Evolutionary conservation across 768 basidiomycete genomes (phyloP).

Genomic region (Lentinus brumalis): DNA sequence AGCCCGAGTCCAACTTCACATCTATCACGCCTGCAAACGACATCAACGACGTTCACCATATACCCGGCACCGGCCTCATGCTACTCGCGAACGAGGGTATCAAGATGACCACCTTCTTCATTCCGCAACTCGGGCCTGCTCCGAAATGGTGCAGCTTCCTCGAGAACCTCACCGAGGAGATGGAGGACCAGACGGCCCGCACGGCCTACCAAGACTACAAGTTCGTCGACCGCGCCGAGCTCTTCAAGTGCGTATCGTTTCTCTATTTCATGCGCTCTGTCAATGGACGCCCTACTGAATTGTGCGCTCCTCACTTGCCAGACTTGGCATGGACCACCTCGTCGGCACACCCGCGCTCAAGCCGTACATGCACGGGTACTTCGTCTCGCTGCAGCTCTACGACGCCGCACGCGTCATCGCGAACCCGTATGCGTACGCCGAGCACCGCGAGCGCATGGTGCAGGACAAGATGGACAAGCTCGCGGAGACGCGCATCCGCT

Average conservation of each 20-base stretch:
- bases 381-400: slow-evolving; percentile 93
- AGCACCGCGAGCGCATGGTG: slow-evolving; percentile 88
- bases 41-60: slow-evolving; percentile 87
- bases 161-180: slow-evolving; percentile 97
- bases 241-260: slow-evolving; percentile 65
- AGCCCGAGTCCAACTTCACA: slow-evolving; percentile 86
- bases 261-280: background rate
- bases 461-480: slow-evolving; percentile 91
- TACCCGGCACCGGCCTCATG: slow-evolving; percentile 86
- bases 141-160: slow-evolving; percentile 98
- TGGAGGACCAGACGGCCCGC: slow-evolving; percentile 84
- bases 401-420: slow-evolving; percentile 94
- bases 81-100: slow-evolving; percentile 97
- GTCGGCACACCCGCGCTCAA: slow-evolving; percentile 94
- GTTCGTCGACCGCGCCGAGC: slow-evolving; percentile 87
- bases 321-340: slow-evolving; percentile 93
- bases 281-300: background rate
- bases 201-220: slow-evolving; percentile 96
- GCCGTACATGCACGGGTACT: slow-evolving; percentile 99
- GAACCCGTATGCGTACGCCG: slow-evolving; percentile 94
- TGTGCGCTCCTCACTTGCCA: slow-evolving; percentile 32
- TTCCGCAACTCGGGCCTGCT: slow-evolving; percentile 95
- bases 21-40: slow-evolving; percentile 91
- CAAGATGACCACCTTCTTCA: slow-evolving; percentile 91
- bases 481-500: slow-evolving; percentile 89